phyloP scores from a whole-genome alignment of 805 yeast genomes.

The Sugiyamaella lignohabitans region DNA sequence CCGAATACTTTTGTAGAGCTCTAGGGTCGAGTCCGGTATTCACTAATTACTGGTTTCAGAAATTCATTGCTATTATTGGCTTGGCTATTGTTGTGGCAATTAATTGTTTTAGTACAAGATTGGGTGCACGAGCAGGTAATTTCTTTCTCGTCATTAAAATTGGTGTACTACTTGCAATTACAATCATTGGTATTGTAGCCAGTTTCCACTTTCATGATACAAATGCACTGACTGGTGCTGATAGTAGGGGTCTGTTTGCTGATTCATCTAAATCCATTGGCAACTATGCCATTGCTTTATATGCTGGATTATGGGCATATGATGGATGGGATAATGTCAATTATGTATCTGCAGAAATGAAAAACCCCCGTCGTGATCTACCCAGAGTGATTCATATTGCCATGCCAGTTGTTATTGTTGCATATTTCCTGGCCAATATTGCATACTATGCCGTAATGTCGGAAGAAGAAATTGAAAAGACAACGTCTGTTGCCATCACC shows the following conservation, averaged over 20 bases:
- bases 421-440: conserved; percentile 33
- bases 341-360: conserved; percentile 38
- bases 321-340: conserved; percentile 43
- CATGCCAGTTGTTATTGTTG: conserved; percentile 35
- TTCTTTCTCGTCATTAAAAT: conserved; percentile 32
- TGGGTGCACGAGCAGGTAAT: conserved; percentile 31
- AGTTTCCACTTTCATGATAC: conserved; percentile 17
- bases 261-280: conserved; percentile 28
- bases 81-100: conserved; percentile 24
- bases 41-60: conserved; percentile 26
- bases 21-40: conserved; percentile 12
- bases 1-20: conserved; percentile 33
- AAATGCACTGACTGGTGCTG: conserved; percentile 19
- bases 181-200: conserved; percentile 28
- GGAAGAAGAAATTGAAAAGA: conserved; percentile 39
- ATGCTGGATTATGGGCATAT: conserved; percentile 40
- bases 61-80: conserved; percentile 29
- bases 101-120: conserved; percentile 27
- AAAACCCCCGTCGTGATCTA: conserved; percentile 31
- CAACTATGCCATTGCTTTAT: conserved; percentile 33
- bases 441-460: conserved; percentile 66
- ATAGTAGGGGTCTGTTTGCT: conserved; percentile 21
- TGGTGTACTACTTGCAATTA: conserved; percentile 27
- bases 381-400: conserved; percentile 36
- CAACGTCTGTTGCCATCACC: conserved; percentile 34